Evolutionary conservation across 169 alveolate species (phyloP), one percentile per base, ranked within the genome.

Genomic region (Cystoisospora suis): DNA sequence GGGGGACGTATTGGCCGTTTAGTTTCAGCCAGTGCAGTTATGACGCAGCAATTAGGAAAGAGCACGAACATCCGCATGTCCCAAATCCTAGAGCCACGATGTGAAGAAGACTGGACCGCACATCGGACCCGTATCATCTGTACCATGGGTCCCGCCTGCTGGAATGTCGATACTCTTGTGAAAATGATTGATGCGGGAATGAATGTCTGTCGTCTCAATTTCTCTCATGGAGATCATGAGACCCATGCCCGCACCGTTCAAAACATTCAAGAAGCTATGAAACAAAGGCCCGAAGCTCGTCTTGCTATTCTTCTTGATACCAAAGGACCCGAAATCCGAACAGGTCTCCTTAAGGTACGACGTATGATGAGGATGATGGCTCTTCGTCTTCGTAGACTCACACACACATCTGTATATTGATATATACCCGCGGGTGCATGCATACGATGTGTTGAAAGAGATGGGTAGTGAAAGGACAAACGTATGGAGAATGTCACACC

Each of bases 241-340:
- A 95, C 98, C 29, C 99, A 98, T 87, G 97, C 95, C 44, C 96
- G 96, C 79, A 97, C 97, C 75, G 96, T 98, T 17, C 95, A 93
- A 53, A 94, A 89, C 86, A 92, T 98, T 0, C 95, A 97, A 87
- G 98, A 98, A 92, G 99, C 99, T 0, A 93, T 96, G 75, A 98
- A 96, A 91, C 96, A 95, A 81, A 97, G 99, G 70, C 99, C 99
- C 0, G 97, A 97, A 29, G 95, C 97, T 87, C 94, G 97, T 4
- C 94, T 97, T 36, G 99, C 99, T 20, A 93, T 98, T 88, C 94
- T 99, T 95, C 96, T 99, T 77, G 99, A 99, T 93, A 99, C 99
- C n/a, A 99, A 98, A 94, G 99, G 99, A 0, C 99, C 99, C 0
- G 99, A 99, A 95, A 98, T 98, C 92, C 93, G 99, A 85, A 98